Evolutionary conservation across 208 protist genomes (phyloP), one percentile per base, ranked within the genome.

Genomic region (Wallacemonas sp.): DNA sequence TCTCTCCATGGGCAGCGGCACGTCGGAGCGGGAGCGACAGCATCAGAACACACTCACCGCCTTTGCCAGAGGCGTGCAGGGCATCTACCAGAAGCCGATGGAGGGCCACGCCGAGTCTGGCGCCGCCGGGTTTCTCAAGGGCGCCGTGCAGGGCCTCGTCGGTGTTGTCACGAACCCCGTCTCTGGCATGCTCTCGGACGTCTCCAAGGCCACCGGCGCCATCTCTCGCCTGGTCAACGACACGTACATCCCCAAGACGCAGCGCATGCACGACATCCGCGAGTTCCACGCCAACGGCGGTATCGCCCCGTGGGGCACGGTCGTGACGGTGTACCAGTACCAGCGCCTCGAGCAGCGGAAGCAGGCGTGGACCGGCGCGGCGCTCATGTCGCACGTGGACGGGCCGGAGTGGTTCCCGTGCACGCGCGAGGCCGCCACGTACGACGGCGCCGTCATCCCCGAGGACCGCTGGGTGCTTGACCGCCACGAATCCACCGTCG

Each of bases 141-240:
- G 93, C 16, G 65, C 93, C 3, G 89, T 84, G 29, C 85, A 96
- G 24, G 95, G 95, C 47, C 58, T 96, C 5, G 70, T 95, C 36
- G 95, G 95, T 27, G 79, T 96, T 21, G 74, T 95, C 3, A 68
- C 86, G 8, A 93, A 92, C 55, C 95, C 95, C 1, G 61, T 96
- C 29, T 83, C 85, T 0, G 95, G 95, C 9, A 46, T 94, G 9
- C 77, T 98, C 27, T 86, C 81, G 16, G 90, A 96, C 65, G 80
- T 94, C 19, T 89, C 85, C 1, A 69, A 77, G 21, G 75, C 79
- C 9, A 90, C 90, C 0, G 78, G 76, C 9, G 81, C 81, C 11
- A 65, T 81, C 57, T 83, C 87, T 17, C 73, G 87, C 56, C 46
- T 92, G 16, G 79, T 91, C 44, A 85, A 74, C 30, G 79, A 91